Base-by-base conservation (phyloP, 148 eudicot species). In the Cornus controversa region DNA sequence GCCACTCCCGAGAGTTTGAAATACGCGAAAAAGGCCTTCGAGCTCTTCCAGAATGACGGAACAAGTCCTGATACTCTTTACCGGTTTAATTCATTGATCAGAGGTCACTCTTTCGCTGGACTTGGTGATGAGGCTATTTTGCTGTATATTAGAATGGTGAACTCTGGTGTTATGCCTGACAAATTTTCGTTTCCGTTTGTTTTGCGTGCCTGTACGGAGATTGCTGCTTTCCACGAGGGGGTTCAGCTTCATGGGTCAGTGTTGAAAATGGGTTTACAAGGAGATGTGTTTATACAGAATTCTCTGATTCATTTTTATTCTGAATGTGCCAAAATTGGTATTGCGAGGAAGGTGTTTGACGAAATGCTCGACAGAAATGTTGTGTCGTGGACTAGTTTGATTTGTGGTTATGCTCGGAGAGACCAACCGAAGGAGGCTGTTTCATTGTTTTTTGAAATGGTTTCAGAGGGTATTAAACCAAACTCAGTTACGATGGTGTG, bases 371-470 rank as follows among this genome's bases (percentile, higher is more conserved):
- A 82, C 14, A 80, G 84, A 73, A 82, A 85, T 71, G 66, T 82
- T 6, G 84, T 83, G 25, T 78, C 84, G 10, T 86, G 86, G 85
- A 86, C 84, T 57, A 77, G 86, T 54, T 72, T 86, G 73, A 86
- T 86, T 74, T 67, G 86, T 75, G 88, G 85, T 45, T 86, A 74
- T 58, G 76, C 82, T 11, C 68, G 76, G 37, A 42, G 73, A 71
- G 84, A 77, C 23, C 57, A 2, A 67, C 74, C 78, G 20, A 28
- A n/a, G 27, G 84, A 76, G 72, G 81, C 85, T 26, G 65, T 82
- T 66, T 70, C 77, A 77, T 73, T 82, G 66, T 82, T 82, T 74
- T 79, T 85, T 37, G 72, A 77, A 23, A 85, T 85, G 87, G 77
- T 82, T 27, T 69, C 68, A 7, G 68, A 54, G 22, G 82, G 80